Conservation (phyloP, 306 rosid species). For the Cotoneaster glaucophyllus region DNA sequence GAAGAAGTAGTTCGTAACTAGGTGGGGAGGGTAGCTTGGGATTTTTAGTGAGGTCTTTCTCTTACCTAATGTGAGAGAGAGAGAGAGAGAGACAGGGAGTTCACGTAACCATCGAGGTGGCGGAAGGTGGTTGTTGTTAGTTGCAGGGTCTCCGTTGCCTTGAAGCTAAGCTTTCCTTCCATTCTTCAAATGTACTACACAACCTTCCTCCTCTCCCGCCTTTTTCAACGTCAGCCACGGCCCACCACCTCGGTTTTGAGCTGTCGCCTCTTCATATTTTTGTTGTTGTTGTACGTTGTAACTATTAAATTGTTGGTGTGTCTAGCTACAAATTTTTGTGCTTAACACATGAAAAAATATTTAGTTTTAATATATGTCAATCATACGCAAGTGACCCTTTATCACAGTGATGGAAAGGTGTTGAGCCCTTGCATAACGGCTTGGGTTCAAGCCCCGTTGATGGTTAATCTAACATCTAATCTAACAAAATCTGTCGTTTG, state of each 20-base stretch:
- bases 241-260: not conserved
- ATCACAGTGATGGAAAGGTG: too few relatives aligned
- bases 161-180: conserved; percentile 71
- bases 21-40: not conserved
- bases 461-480: too few relatives aligned
- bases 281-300: not conserved
- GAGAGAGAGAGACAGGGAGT: conserved; percentile 9
- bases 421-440: too few relatives aligned
- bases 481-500: too few relatives aligned
- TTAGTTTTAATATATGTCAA: not conserved
- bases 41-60: not conserved
- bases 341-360: not conserved
- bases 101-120: conserved; percentile 23
- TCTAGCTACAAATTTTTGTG: not conserved
- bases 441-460: too few relatives aligned
- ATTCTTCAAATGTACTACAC: conserved; percentile 30
- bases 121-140: conserved; percentile 49
- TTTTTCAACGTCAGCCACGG: too few relatives aligned
- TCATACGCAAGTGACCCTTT: too few relatives aligned
- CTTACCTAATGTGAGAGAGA: not conserved
- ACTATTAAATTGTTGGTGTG: not conserved
- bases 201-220: not conserved
- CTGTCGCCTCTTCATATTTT: not conserved
- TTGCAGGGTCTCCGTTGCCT: conserved; percentile 88
- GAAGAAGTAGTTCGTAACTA: not conserved